Conservation (phyloP, 1,139 yeast species). For the Meyerozyma guilliermondii region DNA sequence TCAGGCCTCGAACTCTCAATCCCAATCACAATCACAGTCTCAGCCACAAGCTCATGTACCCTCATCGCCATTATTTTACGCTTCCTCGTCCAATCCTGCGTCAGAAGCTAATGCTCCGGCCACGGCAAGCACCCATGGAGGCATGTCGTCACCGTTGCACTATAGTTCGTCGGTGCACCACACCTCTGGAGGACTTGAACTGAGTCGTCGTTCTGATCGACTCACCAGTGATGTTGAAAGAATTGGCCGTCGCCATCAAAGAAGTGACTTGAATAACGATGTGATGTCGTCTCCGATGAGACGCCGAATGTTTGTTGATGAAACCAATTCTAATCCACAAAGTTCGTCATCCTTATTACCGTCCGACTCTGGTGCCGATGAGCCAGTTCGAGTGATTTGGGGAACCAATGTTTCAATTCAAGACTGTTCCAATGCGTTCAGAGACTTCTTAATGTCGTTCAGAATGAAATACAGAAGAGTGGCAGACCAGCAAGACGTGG, state of each 20-base stretch:
- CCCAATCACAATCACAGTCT: conserved; percentile 32
- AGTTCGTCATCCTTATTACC: conserved; percentile 24
- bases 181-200: conserved; percentile 21
- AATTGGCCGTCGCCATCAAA: conserved; percentile 35
- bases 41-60: conserved; percentile 39
- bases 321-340: conserved; percentile 10
- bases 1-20: conserved; percentile 7
- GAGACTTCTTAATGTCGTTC: conserved; percentile 80
- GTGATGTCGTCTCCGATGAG: conserved; percentile 38
- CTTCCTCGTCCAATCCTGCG: conserved; percentile 45
- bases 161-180: conserved; percentile 40
- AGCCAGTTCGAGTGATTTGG: conserved; percentile 91
- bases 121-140: conserved; percentile 16
- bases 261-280: conserved; percentile 40
- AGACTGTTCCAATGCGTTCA: conserved; percentile 74
- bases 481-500: conserved; percentile 44
- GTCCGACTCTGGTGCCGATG: conserved; percentile 38
- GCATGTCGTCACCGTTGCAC: conserved; percentile 43
- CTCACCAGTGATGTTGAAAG: conserved; percentile 41
- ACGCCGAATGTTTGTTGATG: conserved; percentile 30
- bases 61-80: conserved; percentile 65
- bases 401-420: conserved; percentile 95
- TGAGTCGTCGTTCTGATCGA: conserved; percentile 24
- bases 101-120: conserved; percentile 26
- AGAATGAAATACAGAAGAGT: conserved; percentile 69